Conservation (phyloP, 2,329 filamentous ascomycete genomes). For the Penicillium sp. region DNA sequence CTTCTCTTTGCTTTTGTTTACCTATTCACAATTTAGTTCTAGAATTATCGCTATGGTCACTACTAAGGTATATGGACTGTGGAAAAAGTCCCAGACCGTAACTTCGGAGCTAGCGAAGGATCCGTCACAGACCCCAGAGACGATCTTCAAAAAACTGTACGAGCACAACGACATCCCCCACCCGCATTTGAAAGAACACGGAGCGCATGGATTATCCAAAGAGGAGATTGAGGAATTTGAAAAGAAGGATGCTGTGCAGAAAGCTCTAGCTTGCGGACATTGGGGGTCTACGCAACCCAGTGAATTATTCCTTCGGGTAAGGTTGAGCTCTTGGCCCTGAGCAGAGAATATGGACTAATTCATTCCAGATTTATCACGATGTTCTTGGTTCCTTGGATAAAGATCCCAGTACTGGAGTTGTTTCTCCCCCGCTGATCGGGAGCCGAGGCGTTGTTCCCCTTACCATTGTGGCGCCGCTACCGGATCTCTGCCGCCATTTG, state of each 20-base stretch:
- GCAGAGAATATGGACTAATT: not conserved
- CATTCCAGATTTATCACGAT: slow-evolving; percentile 62
- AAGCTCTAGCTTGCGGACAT: slow-evolving; percentile 62
- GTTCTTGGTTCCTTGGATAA: slow-evolving; percentile 50
- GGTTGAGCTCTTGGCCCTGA: not conserved
- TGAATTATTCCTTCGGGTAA: slow-evolving; percentile 64
- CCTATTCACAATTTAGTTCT: not conserved
- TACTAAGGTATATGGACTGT: slow-evolving; percentile 54
- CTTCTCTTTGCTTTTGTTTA: not conserved
- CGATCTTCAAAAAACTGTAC: slow-evolving; percentile 61
- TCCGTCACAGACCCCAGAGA: slow-evolving; percentile 53
- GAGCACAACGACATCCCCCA: slow-evolving; percentile 24
- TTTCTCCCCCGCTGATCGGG: slow-evolving; percentile 62
- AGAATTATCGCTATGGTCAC: slow-evolving; percentile 38
- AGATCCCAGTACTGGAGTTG: slow-evolving; percentile 47
- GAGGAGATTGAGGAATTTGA: slow-evolving; percentile 19
- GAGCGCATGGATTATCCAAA: slow-evolving; percentile 13
- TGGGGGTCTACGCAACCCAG: slow-evolving; percentile 67
- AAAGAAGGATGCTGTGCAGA: slow-evolving; percentile 50
- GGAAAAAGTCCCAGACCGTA: slow-evolving; percentile 56
- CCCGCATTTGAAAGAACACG: slow-evolving; percentile 15
- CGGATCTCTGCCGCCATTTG: slow-evolving; percentile 73
- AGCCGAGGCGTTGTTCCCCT: slow-evolving; percentile 66
- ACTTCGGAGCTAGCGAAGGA: slow-evolving; percentile 58
- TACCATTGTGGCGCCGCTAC: slow-evolving; percentile 68